Evolutionary conservation across 805 yeast genomes (phyloP).

Genomic region (Cyberlindnera galapagoensis): DNA sequence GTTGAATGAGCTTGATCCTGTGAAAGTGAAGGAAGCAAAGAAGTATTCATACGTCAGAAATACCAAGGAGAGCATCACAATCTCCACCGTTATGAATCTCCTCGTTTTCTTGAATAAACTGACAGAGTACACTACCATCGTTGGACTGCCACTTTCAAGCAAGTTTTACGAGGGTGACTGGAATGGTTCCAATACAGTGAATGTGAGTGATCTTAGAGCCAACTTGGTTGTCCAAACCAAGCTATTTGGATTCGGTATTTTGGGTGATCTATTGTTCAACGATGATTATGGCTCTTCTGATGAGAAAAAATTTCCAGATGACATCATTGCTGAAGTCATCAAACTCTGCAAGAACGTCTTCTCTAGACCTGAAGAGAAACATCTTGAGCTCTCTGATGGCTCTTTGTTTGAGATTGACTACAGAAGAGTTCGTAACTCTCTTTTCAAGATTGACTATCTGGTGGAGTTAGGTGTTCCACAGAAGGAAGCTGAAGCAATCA

Average conservation of each 20-base stretch:
- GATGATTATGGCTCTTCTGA: conserved; percentile 18
- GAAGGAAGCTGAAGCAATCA: conserved; percentile 24
- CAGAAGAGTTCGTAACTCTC: conserved; percentile 37
- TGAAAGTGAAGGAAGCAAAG: conserved; percentile 26
- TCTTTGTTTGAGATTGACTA: conserved; percentile 29
- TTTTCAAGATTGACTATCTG: conserved; percentile 28
- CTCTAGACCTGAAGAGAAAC: conserved; percentile 30
- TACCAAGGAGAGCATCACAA: conserved; percentile 29
- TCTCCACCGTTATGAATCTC: conserved; percentile 36
- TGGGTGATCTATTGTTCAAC: conserved; percentile 28
- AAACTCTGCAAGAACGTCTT: conserved; percentile 38
- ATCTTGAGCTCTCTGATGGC: conserved; percentile 28
- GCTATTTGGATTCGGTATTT: conserved; percentile 32
- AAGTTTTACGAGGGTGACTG: conserved; percentile 34
- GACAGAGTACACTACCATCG: conserved; percentile 30
- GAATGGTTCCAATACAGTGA: conserved; percentile 14
- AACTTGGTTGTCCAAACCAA: conserved; percentile 35
- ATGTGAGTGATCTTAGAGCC: conserved; percentile 13
- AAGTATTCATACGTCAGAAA: conserved; percentile 31
- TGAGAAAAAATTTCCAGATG: conserved; percentile 27
- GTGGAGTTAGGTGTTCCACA: conserved; percentile 25
- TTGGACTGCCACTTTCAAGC: conserved; percentile 27
- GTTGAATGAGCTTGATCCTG: conserved; percentile 18
- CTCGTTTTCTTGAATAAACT: conserved; percentile 41
- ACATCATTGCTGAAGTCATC: conserved; percentile 40